These are phyloP conservation scores for Pyrus bretschneideri DNA, from an alignment of 306 rosid genomes.

Conservation along the genomic window DNA sequence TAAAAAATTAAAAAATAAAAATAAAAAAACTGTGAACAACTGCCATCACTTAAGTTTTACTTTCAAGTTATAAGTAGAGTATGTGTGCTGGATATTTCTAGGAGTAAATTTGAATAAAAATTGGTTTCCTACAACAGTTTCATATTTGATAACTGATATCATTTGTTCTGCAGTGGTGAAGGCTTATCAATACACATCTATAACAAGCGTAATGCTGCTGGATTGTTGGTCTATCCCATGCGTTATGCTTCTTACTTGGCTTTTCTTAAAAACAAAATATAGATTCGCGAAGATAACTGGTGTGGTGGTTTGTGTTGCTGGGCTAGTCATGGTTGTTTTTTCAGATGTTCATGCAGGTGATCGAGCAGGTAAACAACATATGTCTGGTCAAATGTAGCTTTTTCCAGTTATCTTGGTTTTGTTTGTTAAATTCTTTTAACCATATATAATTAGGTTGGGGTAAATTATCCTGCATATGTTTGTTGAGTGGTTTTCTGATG, in stretches of 20 bases:
- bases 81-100: not conserved
- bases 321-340: constrained; percentile 79
- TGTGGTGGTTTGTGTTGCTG: constrained; percentile 72
- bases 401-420: not conserved
- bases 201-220: constrained; percentile 91
- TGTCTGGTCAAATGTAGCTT: not conserved
- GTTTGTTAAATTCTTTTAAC: not conserved
- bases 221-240: constrained; percentile 96
- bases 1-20: too few species aligned
- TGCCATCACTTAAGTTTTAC: not conserved
- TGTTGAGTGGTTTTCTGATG: constrained; percentile 15
- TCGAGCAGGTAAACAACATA: constrained; percentile 52
- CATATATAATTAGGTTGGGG: not conserved
- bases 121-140: not conserved
- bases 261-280: constrained; percentile 92
- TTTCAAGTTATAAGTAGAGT: not conserved
- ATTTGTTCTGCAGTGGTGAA: constrained; percentile 71
- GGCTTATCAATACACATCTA: constrained; percentile 94
- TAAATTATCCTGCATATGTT: constrained; percentile 1
- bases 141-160: not conserved
- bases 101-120: not conserved
- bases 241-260: constrained; percentile 90
- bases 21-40: not conserved
- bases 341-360: constrained; percentile 91
- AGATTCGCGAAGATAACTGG: constrained; percentile 65